Conservation (phyloP, 2,329 filamentous ascomycete genomes). For the Neonectria neomacrospora region DNA sequence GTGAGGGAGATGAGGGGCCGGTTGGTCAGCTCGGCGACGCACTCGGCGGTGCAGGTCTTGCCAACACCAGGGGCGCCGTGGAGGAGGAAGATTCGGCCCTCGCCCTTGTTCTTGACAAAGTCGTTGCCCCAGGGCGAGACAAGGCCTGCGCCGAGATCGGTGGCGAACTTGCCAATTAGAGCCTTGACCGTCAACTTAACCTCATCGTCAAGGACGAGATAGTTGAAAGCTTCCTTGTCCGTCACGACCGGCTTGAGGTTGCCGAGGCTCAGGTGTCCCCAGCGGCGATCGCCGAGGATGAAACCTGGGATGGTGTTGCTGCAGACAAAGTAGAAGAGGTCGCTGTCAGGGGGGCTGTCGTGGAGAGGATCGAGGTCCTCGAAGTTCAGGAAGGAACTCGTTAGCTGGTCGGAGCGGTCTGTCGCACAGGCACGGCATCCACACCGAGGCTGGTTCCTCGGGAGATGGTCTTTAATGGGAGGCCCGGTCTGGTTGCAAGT, state of each 20-base stretch:
- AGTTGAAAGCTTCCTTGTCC: conserved; percentile 61
- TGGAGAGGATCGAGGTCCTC: conserved; percentile 53
- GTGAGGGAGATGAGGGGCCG: conserved; percentile 64
- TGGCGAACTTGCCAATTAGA: conserved; percentile 60
- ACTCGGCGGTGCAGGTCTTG: conserved; percentile 68
- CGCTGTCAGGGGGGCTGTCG: conserved; percentile 51
- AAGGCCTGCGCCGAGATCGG: conserved; percentile 48
- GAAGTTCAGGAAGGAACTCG: conserved; percentile 53
- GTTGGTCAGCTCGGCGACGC: conserved; percentile 61
- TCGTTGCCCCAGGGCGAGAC: conserved; percentile 59
- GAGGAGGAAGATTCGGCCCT: conserved; percentile 62
- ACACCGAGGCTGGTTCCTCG: conserved; percentile 55
- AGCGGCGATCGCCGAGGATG: conserved; percentile 56
- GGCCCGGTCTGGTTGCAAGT: conserved; percentile 26
- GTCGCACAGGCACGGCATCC: conserved; percentile 52
- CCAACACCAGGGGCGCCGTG: conserved; percentile 66
- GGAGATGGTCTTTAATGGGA: conserved; percentile 51
- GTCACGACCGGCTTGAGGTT: conserved; percentile 54
- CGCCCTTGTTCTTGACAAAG: conserved; percentile 62
- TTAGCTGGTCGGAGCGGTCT: conserved; percentile 30
- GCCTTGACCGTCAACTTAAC: conserved; percentile 60
- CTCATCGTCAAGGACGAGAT: conserved; percentile 60
- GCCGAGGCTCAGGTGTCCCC: conserved; percentile 56
- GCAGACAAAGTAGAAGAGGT: conserved; percentile 58
- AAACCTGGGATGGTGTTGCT: conserved; percentile 60